phyloP scores from a whole-genome alignment of 208 protist species.

The Acanthamoeba lugdunensis region DNA sequence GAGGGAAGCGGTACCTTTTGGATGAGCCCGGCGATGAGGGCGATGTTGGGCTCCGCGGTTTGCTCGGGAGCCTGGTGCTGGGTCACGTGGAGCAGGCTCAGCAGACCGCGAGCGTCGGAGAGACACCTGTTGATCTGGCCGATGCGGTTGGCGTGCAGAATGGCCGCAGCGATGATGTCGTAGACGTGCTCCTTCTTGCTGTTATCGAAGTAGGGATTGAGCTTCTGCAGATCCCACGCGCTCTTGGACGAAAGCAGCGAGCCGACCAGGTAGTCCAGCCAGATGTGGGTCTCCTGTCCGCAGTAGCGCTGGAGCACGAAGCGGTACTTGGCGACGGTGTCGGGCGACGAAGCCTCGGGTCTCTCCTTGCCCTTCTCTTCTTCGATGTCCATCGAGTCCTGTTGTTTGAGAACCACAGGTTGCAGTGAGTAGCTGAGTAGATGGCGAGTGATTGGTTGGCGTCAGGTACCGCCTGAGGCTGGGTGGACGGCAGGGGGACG shows the following conservation, averaged over 20 bases:
- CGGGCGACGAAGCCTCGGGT: not conserved
- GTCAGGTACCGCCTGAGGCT: not conserved
- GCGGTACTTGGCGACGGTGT: constrained; percentile 23
- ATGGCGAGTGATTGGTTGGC: not conserved
- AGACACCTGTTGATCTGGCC: constrained; percentile 73
- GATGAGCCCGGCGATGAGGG: constrained; percentile 70
- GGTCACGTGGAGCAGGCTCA: constrained; percentile 49
- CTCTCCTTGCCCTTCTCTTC: constrained; percentile 68
- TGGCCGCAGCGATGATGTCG: constrained; percentile 63
- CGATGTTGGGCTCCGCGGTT: constrained; percentile 26
- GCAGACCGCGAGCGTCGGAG: constrained; percentile 63
- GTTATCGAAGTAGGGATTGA: constrained; percentile 74
- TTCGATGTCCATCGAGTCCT: constrained; percentile 57
- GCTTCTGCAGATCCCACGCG: constrained; percentile 70
- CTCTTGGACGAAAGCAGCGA: constrained; percentile 74
- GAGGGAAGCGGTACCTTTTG: constrained; percentile 54
- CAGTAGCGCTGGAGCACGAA: constrained; percentile 71
- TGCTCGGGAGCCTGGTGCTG: not conserved
- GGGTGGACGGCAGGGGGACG: constrained; percentile 28
- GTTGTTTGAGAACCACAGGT: not conserved
- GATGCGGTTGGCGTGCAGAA: constrained; percentile 72
- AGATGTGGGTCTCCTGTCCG: constrained; percentile 72
- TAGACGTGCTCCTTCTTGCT: constrained; percentile 60
- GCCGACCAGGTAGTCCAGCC: constrained; percentile 77
- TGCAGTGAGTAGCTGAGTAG: not conserved